These are phyloP conservation scores for Zasmidium angulare DNA, from an alignment of 2,329 filamentous ascomycete species.

Conservation along the genomic window DNA sequence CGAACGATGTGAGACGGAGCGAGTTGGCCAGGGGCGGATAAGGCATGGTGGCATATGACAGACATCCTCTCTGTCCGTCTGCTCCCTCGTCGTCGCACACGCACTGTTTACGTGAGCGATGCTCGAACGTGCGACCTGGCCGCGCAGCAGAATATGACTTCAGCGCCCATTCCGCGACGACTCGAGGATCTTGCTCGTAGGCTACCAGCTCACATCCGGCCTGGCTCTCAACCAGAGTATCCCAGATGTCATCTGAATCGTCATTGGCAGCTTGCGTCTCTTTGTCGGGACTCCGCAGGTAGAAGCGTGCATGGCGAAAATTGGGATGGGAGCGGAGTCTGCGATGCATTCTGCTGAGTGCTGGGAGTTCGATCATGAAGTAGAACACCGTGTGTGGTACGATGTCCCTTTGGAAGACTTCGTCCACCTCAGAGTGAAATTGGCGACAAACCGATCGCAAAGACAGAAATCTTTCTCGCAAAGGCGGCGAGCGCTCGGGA, in stretches of 20 bases:
- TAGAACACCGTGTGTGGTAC: background rate
- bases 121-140: too few species aligned
- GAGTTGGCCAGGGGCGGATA: background rate
- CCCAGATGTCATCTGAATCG: background rate
- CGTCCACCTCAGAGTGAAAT: background rate
- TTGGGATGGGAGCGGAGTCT: background rate
- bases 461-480: background rate
- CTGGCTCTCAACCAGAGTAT: background rate
- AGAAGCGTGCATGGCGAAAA: background rate
- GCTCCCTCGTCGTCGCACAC: too few species aligned
- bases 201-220: background rate
- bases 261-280: background rate
- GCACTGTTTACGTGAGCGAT: too few species aligned
- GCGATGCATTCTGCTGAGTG: background rate
- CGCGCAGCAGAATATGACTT: background rate
- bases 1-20: background rate
- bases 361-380: background rate
- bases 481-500: background rate
- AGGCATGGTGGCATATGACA: background rate
- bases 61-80: too few species aligned
- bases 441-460: background rate
- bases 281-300: background rate
- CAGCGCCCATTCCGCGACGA: background rate
- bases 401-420: background rate
- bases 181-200: background rate